A percentile compares a stretch with the other conserved stretches of the same genome.
These are phyloP conservation scores for Phaeotremella fagi DNA, from an alignment of 768 basidiomycete genomes.

Conservation along the genomic window DNA sequence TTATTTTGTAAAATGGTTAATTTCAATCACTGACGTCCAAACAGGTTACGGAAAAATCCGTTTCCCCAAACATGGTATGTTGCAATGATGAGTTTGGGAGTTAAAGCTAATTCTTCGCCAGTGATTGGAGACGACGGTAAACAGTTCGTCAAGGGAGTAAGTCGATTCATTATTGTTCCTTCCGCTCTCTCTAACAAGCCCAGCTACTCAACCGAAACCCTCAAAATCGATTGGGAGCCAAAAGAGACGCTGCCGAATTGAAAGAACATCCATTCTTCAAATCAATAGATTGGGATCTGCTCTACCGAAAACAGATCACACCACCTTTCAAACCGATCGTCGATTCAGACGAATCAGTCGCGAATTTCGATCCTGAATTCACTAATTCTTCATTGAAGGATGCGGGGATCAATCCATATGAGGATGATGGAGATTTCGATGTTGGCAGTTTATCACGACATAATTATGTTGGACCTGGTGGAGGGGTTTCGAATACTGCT, in stretches of 20 bases:
- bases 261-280: conserved; percentile 95
- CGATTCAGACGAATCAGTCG: conserved; percentile 96
- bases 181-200: background rate
- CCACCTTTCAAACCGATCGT: conserved; percentile 98
- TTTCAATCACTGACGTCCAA: conserved; percentile 39
- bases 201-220: conserved; percentile 97
- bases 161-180: conserved; percentile 46
- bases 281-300: conserved; percentile 79
- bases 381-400: conserved; percentile 66
- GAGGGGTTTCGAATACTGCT: conserved; percentile 24
- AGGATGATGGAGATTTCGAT: conserved; percentile 50
- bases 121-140: conserved; percentile 98
- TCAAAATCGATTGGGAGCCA: conserved; percentile 90
- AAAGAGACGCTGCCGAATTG: conserved; percentile 83
- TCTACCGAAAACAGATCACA: conserved; percentile 80
- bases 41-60: conserved; percentile 98
- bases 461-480: conserved; percentile 45
- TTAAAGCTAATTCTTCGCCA: conserved; percentile 7
- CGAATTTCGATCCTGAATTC: conserved; percentile 97
- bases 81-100: background rate
- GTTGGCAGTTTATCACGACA: conserved; percentile 19
- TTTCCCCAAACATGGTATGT: conserved; percentile 71
- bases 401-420: conserved; percentile 62
- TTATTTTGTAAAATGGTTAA: background rate
- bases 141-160: conserved; percentile 95